These are phyloP conservation scores for Gracilaria domingensis DNA, from an alignment of 23 red algal species.

Conservation along the genomic window DNA sequence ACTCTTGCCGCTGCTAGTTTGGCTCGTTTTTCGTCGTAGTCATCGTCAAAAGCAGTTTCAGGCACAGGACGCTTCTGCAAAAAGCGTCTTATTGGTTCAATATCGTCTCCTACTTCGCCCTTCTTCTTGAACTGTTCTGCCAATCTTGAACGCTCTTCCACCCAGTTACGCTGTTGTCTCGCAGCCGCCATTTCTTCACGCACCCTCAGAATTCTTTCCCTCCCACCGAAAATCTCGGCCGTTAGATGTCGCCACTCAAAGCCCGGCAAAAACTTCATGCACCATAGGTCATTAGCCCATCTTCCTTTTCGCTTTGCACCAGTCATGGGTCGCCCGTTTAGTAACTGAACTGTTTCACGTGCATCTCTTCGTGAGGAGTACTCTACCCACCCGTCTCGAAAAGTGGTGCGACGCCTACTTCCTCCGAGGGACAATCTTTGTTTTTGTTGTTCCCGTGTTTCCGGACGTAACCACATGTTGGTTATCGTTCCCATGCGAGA, in stretches of 20 bases:
- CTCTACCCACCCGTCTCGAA: constrained; percentile 85
- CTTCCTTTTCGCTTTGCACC: constrained; percentile 61
- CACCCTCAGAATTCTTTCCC: constrained; percentile 58
- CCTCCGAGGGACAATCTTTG: constrained; percentile 46
- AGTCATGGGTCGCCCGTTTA: constrained; percentile 71
- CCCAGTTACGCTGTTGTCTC: constrained; percentile 58
- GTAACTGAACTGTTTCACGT: constrained; percentile 48
- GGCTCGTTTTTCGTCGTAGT: constrained; percentile 49
- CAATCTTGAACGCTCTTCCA: constrained; percentile 52
- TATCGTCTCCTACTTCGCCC: neutral
- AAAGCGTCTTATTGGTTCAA: constrained; percentile 21
- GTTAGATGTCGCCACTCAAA: constrained; percentile 75
- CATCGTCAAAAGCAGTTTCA: constrained; percentile 42
- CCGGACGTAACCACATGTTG: constrained; percentile 64
- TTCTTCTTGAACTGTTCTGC: constrained; percentile 30
- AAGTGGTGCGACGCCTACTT: constrained; percentile 44
- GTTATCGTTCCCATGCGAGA: constrained; percentile 40
- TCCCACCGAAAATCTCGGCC: constrained; percentile 38
- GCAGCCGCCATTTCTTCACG: constrained; percentile 67
- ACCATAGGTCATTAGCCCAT: constrained; percentile 82
- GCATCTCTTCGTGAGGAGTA: constrained; percentile 62
- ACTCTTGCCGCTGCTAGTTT: constrained; percentile 22
- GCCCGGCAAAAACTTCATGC: constrained; percentile 54
- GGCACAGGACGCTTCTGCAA: constrained; percentile 47
- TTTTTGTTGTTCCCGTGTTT: constrained; percentile 50